Evolutionary conservation across 495 filamentous ascomycete species (phyloP), one percentile per base, ranked within the genome.

Genomic region (Talaromyces liani): DNA sequence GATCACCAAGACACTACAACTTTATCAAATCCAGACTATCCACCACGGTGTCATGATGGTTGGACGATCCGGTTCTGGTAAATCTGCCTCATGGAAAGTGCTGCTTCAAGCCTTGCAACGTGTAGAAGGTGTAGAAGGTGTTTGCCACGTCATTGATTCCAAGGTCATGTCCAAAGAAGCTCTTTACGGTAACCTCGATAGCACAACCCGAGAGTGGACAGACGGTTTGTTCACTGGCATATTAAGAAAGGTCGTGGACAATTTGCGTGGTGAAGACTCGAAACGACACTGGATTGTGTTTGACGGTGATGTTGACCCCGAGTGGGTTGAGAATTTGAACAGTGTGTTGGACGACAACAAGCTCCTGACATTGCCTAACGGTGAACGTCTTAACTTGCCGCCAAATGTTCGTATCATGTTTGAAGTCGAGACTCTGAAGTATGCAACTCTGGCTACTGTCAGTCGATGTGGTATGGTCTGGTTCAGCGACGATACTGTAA

Each of bases 1-100:
- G 95, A 92, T 97, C 83, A 91, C 88, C 51, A 99, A 99, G 80
- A 87, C 93, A 56, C 80, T 98, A 6, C 94, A 99, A 69, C 84
- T 99, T 6, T 97, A 92, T 73, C 94, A 99, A 72, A 99, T 99
- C 65, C 94, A 99, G 75, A 87, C 83, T 59, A 94, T 98, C 51
- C 94, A 99, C 68, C 94, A 99, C 67, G 94, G 94, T 85, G 95
- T 99, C 18, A 99, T 99, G 95, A 97, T 98, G 94, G 94, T 99
- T 6, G 94, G 94, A 51, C 89, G 88, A 69, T 97, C 94, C 4
- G 94, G 94, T 10, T 87, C 93, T 36, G 94, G 94, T 66, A 99
- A 99, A 77, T 97, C 94, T 60, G 85, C 88, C 5, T 88, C 93
- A 20, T 99, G 95, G 94, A 91, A 91, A 70, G 87, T 95, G 18